A percentile compares a stretch with the other conserved stretches of the same genome.
Evolutionary conservation across 345 rosid genomes (phyloP).

Genomic region (Hibiscus mutabilis): DNA sequence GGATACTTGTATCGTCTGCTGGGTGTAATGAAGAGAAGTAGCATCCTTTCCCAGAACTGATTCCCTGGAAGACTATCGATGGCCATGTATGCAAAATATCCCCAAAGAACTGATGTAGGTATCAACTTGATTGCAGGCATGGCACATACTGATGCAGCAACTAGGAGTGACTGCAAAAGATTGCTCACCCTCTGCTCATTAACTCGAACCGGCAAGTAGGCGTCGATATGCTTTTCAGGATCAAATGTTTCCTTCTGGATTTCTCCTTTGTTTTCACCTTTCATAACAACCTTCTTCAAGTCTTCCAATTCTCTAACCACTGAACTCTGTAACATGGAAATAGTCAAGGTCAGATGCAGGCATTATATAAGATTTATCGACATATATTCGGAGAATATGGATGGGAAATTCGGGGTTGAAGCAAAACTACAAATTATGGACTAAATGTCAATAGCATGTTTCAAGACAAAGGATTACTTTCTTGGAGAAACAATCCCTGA

Average conservation of each 20-base stretch:
- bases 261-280: constrained; percentile 27
- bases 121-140: constrained; percentile 65
- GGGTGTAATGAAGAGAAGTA: constrained; percentile 54
- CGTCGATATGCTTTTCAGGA: constrained; percentile 78
- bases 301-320: constrained; percentile 54
- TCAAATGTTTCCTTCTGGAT: constrained; percentile 32
- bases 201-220: constrained; percentile 73
- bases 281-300: constrained; percentile 62
- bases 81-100: constrained; percentile 88
- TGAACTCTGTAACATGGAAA: constrained; percentile 18
- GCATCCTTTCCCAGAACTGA: constrained; percentile 75
- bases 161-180: constrained; percentile 22
- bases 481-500: neutral
- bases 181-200: constrained; percentile 15
- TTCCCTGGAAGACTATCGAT: constrained; percentile 86
- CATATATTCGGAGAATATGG: neutral
- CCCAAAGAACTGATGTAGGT: constrained; percentile 83
- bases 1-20: constrained; percentile 64
- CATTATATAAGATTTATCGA: neutral
- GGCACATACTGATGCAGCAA: constrained; percentile 49
- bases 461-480: neutral
- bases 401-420: neutral
- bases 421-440: no score
- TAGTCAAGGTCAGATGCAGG: neutral
- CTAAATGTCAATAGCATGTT: neutral